A percentile compares a stretch with the other conserved stretches of the same genome.
These are phyloP conservation scores for Sicyos baderoa DNA, from an alignment of 306 rosid genomes.

Conservation along the genomic window DNA sequence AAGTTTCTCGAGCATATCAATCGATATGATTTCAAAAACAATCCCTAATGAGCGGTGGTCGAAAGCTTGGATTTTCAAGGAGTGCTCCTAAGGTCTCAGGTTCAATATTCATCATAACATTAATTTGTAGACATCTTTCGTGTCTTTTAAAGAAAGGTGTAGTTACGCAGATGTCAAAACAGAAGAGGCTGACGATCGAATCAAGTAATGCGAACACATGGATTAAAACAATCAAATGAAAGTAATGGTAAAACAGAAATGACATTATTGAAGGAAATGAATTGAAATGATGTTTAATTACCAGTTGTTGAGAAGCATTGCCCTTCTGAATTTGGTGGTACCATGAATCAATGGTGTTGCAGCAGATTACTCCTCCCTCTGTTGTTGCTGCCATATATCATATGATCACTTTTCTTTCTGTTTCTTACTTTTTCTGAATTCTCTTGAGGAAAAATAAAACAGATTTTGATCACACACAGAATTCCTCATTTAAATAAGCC, in stretches of 20 bases:
- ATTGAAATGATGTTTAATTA: neutral
- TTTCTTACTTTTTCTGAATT: too few relatives aligned
- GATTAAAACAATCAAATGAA: neutral
- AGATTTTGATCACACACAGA: neutral
- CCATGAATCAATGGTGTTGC: conserved; percentile 53
- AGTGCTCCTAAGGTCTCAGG: too few relatives aligned
- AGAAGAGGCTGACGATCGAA: too few relatives aligned
- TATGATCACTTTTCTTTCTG: conserved; percentile 20
- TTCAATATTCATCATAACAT: too few relatives aligned
- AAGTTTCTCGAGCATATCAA: conserved; percentile 3
- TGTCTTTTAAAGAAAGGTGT: too few relatives aligned
- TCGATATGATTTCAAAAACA: neutral
- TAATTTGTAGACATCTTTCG: too few relatives aligned
- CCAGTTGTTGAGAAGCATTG: conserved; percentile 44
- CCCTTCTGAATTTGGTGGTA: conserved; percentile 40
- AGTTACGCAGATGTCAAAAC: too few relatives aligned
- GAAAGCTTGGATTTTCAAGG: too few relatives aligned
- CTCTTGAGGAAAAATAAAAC: too few relatives aligned
- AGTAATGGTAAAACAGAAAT: neutral
- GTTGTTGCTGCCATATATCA: neutral
- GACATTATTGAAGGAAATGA: neutral
- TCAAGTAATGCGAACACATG: too few relatives aligned
- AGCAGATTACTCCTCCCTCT: conserved; percentile 50
- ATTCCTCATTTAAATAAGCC: conserved; percentile 22
- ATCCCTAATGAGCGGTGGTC: too few relatives aligned